Evolutionary conservation across 1,284 basidiomycete genomes (phyloP), one percentile per base, ranked within the genome.

Genomic region (Chondrostereum purpureum): DNA sequence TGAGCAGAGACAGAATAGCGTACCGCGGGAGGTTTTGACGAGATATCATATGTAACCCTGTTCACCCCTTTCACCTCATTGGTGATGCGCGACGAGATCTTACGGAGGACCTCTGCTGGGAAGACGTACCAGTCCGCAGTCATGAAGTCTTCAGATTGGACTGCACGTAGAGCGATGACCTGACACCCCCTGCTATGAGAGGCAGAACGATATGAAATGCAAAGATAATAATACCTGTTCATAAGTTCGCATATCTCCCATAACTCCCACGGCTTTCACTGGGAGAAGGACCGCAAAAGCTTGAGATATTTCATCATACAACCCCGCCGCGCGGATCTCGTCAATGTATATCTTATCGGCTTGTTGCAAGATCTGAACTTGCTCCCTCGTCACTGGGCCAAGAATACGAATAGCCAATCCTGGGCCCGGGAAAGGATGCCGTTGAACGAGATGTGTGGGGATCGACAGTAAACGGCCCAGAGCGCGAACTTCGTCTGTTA

Each of bases 401-500:
- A 99, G 78, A 54, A 99, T 99, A 35, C 96, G 92, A 61, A 99
- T 99, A n/a, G 96, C 95, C 38, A 99, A 83, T 44, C 95, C 96
- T 2, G 96, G 96, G 2, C 95, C 96, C 16, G 96, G 96, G 83
- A 99, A 99, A n/a, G 96, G 96, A 67, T 99, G 96, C 5, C 96
- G 83, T 53, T 92, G 90, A 21, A 99, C 95, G 36, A 99, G 80
- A 53, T 91, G 91, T 3, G 83, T 83, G 21, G 96, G 95, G 56
- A 99, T 99, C 49, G 79, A 77, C 45, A 99, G 80, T 14, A 99
- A 75, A 48, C 88, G 81, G 45, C 96, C 96, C 45, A 99, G 79
- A 0, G 85, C 88, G 47, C 96, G 87, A 39, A 99, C 96, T 68
- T 99, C 96, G 65, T 99, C 95, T 94, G 53, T 12, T 45, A 39